Evolutionary conservation across 192 early-diverging fungal genomes (phyloP).

Genomic region (Spizellomyces punctatus): DNA sequence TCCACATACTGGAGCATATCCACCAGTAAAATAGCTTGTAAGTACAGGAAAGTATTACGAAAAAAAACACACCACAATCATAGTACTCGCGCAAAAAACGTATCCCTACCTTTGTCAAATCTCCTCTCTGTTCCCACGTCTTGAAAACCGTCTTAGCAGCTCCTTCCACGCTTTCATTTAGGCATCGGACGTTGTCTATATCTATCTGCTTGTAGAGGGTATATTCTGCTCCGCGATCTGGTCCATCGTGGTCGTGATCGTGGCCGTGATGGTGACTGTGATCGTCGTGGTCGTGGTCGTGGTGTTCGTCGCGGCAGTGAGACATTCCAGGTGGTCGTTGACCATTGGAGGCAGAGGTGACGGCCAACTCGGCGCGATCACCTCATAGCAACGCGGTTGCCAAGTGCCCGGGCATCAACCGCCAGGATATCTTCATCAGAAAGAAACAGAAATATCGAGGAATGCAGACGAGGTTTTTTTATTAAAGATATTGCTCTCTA

Average conservation of each 20-base stretch:
- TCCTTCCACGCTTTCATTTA: slow-evolving; percentile 75
- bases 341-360: too few species aligned
- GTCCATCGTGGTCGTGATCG: slow-evolving; percentile 67
- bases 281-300: slow-evolving; percentile 55
- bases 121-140: slow-evolving; percentile 79
- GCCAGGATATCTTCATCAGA: too few species aligned
- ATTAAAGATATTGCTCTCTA: too few species aligned
- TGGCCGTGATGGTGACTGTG: slow-evolving; percentile 72
- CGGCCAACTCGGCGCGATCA: too few species aligned
- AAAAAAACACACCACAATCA: not conserved
- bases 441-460: too few species aligned
- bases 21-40: not conserved
- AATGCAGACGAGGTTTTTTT: too few species aligned
- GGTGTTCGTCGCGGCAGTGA: slow-evolving; percentile 58
- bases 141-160: slow-evolving; percentile 79
- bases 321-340: slow-evolving; percentile 16
- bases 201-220: slow-evolving; percentile 77
- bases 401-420: too few species aligned
- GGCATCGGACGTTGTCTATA: slow-evolving; percentile 72
- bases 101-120: slow-evolving; percentile 59
- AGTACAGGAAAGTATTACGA: not conserved
- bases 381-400: too few species aligned
- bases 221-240: slow-evolving; percentile 47
- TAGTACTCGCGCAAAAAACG: not conserved
- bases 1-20: slow-evolving; percentile 56